These are phyloP conservation scores for sunflower (Helianthus annuus) DNA, from an alignment of 129 eudicot species.

Conservation along the genomic window HanXRQr2.0-SUNRISE NC_035445.2:1137837-1138336, in stretches of 20 bases:
- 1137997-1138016: neutral
- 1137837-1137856: slow-evolving; percentile 1
- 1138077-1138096: neutral
- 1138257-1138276: neutral
- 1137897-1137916: neutral
- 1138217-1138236: neutral
- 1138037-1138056: slow-evolving; percentile 10
- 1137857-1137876: slow-evolving; percentile 15
- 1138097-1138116: neutral
- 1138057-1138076: neutral
- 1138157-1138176: neutral
- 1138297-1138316: slow-evolving; percentile 6
- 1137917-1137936: slow-evolving; percentile 2
- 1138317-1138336: neutral
- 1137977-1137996: neutral
- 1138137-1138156: neutral
- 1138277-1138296: neutral
- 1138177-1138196: neutral
- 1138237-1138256: neutral
- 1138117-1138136: neutral
- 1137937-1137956: neutral
- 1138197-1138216: neutral
- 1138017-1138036: neutral
- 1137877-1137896: slow-evolving; percentile 23
- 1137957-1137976: neutral